Evolutionary conservation across 2,329 filamentous ascomycete species (phyloP).

Genomic region (Camillea tinctor): DNA sequence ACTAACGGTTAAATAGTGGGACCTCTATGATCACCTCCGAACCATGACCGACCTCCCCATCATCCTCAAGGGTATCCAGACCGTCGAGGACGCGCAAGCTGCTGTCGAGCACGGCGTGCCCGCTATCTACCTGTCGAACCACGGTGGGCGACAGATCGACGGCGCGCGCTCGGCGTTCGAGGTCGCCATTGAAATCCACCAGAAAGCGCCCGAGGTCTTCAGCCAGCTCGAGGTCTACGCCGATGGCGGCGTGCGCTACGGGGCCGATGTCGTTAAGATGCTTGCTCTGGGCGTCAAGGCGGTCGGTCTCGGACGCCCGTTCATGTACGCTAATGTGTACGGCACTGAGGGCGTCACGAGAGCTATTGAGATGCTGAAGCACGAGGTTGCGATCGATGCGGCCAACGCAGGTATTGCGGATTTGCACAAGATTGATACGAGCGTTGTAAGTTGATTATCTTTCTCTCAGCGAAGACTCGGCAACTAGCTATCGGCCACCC

Average conservation of each 20-base stretch:
- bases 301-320: conserved; percentile 42
- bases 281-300: conserved; percentile 34
- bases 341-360: conserved; percentile 43
- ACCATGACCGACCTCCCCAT: conserved; percentile 28
- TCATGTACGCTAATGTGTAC: conserved; percentile 49
- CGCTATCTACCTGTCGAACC: conserved; percentile 36
- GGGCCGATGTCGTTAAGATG: conserved; percentile 34
- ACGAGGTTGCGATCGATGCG: conserved; percentile 37
- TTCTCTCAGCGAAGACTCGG: neutral
- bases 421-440: conserved; percentile 22
- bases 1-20: conserved; percentile 18
- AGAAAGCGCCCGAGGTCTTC: conserved; percentile 31
- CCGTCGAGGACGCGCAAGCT: conserved; percentile 32
- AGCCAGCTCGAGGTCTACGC: conserved; percentile 32
- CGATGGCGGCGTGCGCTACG: conserved; percentile 36
- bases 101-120: conserved; percentile 28
- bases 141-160: conserved; percentile 37
- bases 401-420: conserved; percentile 30
- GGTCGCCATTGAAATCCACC: conserved; percentile 30
- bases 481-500: no score
- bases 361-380: conserved; percentile 43
- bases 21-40: conserved; percentile 21
- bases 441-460: neutral
- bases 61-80: conserved; percentile 35
- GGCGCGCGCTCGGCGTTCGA: conserved; percentile 30